These are phyloP conservation scores for Eucommia ulmoides DNA, from an alignment of 257 asterid genomes.

Conservation along the genomic window DNA sequence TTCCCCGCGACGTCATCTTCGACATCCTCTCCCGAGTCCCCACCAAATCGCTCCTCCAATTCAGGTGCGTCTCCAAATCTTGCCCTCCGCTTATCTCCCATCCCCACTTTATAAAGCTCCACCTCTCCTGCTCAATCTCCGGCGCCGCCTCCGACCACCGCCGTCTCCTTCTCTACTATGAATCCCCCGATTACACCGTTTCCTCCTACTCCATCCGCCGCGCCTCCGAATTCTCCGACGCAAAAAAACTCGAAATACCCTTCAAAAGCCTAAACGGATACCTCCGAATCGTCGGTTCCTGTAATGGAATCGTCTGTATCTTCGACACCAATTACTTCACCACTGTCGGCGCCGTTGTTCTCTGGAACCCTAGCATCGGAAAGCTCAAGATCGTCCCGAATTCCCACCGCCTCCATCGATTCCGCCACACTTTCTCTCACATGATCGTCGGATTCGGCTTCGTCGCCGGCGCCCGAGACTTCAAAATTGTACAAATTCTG, in stretches of 20 bases:
- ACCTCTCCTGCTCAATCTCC: constrained; percentile 16
- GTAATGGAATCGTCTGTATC: constrained; percentile 19
- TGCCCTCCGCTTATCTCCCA: constrained; percentile 16
- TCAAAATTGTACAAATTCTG: constrained; percentile 19
- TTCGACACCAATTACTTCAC: constrained; percentile 27
- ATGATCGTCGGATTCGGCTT: constrained; percentile 31
- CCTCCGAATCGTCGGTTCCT: constrained; percentile 26
- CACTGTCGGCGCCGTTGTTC: constrained; percentile 18
- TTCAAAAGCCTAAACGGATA: constrained; percentile 27
- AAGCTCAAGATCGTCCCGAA: constrained; percentile 16
- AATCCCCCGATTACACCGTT: constrained; percentile 26
- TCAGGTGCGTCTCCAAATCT: constrained; percentile 24
- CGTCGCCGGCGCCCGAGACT: constrained; percentile 12
- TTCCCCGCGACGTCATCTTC: constrained; percentile 26
- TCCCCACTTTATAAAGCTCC: constrained; percentile 30
- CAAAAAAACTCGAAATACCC: constrained; percentile 19
- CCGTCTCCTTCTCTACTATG: constrained; percentile 26
- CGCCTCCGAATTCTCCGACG: constrained; percentile 1
- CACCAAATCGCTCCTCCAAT: constrained; percentile 15
- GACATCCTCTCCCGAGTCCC: constrained; percentile 22
- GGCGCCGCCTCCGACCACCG: constrained; percentile 8
- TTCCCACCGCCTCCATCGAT: constrained; percentile 3
- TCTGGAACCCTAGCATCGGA: constrained; percentile 32
- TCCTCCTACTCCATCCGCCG: constrained; percentile 18
- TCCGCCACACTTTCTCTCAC: constrained; percentile 11